Base-by-base conservation (phyloP, 202 grass and related monocot genomes). In the Elaeis oleifera region DNA sequence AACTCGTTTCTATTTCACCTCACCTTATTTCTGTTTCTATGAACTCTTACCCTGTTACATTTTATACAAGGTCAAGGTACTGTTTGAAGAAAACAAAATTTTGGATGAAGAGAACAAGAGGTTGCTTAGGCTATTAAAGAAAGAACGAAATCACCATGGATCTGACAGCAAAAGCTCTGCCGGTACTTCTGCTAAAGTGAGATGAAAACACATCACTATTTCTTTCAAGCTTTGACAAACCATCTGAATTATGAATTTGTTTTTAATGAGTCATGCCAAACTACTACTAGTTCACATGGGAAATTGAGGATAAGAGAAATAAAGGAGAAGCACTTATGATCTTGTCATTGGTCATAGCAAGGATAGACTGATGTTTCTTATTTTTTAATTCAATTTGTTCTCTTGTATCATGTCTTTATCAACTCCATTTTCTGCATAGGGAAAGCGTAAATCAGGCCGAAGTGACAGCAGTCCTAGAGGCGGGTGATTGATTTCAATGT, bases 361-460 rank as follows among this genome's bases (percentile, higher is more conserved):
- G 13, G 1, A 14, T 13, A 3, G 36, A 44, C 9, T 14, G 11
- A 13, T 14, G 36, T 13, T 44, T 44, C 9, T 44, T 44, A 13
- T 44, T 13, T 9, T 44, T 44, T 13, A 44, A 44, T 44, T 44
- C 36, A 44, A 39, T 31, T 31, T 4, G 28, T 13, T 50, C 20
- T 64, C 8, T 50, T 51, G 1, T 31, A 17, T 23, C 24, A 31
- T 26, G n/a, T 50, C 63, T 28, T 23, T 27, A 4, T 18, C 9
- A 50, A 4, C 18, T 48, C 1, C 26, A 18, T 28, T 54, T 56
- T 2, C 13, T 3, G 54, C 52, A 58, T 72, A 99, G 88, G 78
- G 84, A 31, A 99, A 92, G 58, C 82, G 82, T 28, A 99, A 92
- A 73, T 86, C 77, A 31, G 85, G 77, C 29, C 51, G 76, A 60